A percentile compares a stretch with the other conserved stretches of the same genome.
Evolutionary conservation across 1,284 basidiomycete genomes (phyloP).

Genomic region (Puccinia hordei): DNA sequence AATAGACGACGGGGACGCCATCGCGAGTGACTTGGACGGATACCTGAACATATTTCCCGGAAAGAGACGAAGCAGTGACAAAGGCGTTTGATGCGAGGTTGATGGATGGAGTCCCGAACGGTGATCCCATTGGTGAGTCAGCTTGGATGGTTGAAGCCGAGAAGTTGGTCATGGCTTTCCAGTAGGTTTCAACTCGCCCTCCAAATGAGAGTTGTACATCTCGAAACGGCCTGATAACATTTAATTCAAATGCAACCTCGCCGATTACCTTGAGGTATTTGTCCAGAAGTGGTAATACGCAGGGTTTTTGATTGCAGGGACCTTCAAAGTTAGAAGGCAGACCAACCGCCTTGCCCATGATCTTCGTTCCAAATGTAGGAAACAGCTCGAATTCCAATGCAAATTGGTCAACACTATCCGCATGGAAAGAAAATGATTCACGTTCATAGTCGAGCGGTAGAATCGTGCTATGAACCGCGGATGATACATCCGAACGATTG

Average conservation of each 20-base stretch:
- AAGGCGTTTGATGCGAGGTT: slow-evolving; percentile 59
- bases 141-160: slow-evolving; percentile 52
- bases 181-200: slow-evolving; percentile 91
- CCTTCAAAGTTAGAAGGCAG: slow-evolving; percentile 73
- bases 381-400: slow-evolving; percentile 91
- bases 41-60: slow-evolving; percentile 81
- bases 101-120: slow-evolving; percentile 30
- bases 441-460: slow-evolving; percentile 78
- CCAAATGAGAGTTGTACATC: slow-evolving; percentile 94
- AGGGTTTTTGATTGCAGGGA: slow-evolving; percentile 62
- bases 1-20: slow-evolving; percentile 44
- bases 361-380: slow-evolving; percentile 97
- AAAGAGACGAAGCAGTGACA: slow-evolving; percentile 79
- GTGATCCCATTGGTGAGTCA: slow-evolving; percentile 49
- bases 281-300: slow-evolving; percentile 83
- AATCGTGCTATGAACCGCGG: slow-evolving; percentile 83
- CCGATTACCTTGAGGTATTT: slow-evolving; percentile 91
- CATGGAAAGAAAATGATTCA: slow-evolving; percentile 87
- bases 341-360: slow-evolving; percentile 89
- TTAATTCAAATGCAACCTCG: slow-evolving; percentile 88
- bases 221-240: slow-evolving; percentile 84
- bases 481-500: slow-evolving; percentile 74
- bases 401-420: slow-evolving; percentile 72
- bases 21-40: slow-evolving; percentile 68
- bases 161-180: slow-evolving; percentile 71